A percentile compares a stretch with the other conserved stretches of the same genome.
Evolutionary conservation across 345 rosid genomes (phyloP).

Genomic region (Eucalyptus lansdowneana): DNA sequence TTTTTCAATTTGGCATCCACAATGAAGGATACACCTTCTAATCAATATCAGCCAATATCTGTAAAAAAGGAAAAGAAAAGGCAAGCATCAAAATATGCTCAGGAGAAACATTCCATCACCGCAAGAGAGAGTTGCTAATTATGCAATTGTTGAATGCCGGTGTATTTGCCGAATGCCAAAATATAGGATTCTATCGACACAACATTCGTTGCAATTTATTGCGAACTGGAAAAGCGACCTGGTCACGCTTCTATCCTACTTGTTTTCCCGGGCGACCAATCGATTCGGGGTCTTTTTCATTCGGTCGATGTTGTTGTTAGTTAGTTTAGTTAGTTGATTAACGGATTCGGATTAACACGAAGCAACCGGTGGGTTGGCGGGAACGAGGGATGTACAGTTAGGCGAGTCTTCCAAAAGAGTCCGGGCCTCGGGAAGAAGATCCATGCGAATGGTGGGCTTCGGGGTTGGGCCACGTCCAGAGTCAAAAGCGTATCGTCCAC

Average conservation of each 20-base stretch:
- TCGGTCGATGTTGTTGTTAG: background rate
- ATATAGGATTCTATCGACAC: accelerated
- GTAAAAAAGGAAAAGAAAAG: background rate
- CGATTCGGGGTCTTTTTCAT: background rate
- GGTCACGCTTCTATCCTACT: background rate
- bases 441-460: background rate
- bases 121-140: background rate
- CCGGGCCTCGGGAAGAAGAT: background rate
- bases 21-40: background rate
- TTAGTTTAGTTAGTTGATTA: background rate
- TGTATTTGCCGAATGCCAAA: background rate
- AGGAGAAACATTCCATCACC: background rate
- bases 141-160: background rate
- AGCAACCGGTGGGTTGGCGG: background rate
- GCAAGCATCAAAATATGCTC: background rate
- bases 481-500: background rate
- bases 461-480: background rate
- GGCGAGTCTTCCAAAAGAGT: background rate
- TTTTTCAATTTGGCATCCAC: background rate
- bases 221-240: background rate
- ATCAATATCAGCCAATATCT: background rate
- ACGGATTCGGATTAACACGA: background rate
- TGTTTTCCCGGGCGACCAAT: background rate
- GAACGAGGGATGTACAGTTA: background rate
- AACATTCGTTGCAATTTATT: background rate